These are phyloP conservation scores for Viola pubescens DNA, from an alignment of 441 rosid species.

Conservation along the genomic window DNA sequence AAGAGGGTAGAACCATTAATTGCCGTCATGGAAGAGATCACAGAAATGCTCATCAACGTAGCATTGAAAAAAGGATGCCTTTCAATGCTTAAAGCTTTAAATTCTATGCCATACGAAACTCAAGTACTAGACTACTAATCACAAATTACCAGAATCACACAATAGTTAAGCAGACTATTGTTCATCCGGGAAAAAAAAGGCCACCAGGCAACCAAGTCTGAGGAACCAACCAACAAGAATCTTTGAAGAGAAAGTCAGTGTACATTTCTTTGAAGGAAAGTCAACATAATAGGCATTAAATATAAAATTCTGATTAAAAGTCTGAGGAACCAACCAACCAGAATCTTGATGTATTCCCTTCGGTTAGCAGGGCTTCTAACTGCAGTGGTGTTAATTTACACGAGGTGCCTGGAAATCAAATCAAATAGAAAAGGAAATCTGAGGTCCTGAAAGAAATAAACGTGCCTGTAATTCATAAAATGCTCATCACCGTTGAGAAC, in stretches of 20 bases:
- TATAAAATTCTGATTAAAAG: slow-evolving; percentile 12
- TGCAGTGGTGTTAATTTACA: slow-evolving; percentile 77
- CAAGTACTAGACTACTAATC: too few species aligned
- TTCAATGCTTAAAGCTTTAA: background rate
- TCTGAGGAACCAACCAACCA: slow-evolving; percentile 69
- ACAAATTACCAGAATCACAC: too few species aligned
- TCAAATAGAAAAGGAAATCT: slow-evolving; percentile 4
- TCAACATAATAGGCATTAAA: slow-evolving; percentile 6
- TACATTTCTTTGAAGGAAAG: background rate
- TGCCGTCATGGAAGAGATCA: background rate
- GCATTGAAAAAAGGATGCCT: background rate
- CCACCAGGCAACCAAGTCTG: too few species aligned
- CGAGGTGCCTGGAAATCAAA: slow-evolving; percentile 43
- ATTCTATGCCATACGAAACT: background rate
- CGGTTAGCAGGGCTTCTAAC: slow-evolving; percentile 66
- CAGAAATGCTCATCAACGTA: too few species aligned
- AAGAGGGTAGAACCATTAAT: background rate
- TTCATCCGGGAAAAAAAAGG: too few species aligned
- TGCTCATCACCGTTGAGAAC: background rate
- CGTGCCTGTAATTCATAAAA: slow-evolving; percentile 1
- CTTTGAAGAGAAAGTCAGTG: background rate
- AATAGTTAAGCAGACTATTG: too few species aligned
- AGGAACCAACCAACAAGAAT: too few species aligned
- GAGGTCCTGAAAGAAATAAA: slow-evolving; percentile 2
- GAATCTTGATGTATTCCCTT: slow-evolving; percentile 63